Conservation (phyloP, 331 rosid genomes). For the Malus hybrid region DNA sequence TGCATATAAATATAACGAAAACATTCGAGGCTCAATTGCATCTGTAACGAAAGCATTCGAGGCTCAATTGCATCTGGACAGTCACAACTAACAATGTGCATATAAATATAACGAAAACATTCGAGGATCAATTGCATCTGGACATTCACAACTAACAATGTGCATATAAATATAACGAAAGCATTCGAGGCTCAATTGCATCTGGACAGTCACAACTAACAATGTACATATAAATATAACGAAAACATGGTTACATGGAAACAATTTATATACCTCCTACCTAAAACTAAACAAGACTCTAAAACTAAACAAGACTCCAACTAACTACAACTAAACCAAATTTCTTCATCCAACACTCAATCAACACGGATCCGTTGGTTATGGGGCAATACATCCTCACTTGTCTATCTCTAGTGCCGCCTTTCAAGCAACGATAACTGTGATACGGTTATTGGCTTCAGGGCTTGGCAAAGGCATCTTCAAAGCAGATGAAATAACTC, state of each 20-base stretch:
- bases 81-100: too few species aligned
- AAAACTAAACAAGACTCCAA: conserved; percentile 9
- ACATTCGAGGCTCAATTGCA: too few species aligned
- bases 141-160: too few species aligned
- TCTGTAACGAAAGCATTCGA: too few species aligned
- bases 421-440: neutral
- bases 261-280: conserved; percentile 13
- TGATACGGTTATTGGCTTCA: neutral
- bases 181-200: neutral
- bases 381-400: too few species aligned
- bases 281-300: conserved; percentile 12
- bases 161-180: too few species aligned
- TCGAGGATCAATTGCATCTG: too few species aligned
- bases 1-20: too few species aligned
- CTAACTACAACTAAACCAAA: conserved; percentile 22
- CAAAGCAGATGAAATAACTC: neutral
- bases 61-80: too few species aligned
- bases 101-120: too few species aligned
- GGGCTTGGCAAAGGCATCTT: neutral
- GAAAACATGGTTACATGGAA: conserved; percentile 12
- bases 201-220: neutral
- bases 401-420: neutral
- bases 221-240: conserved; percentile 21
- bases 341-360: conserved; percentile 1
- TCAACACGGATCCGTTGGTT: too few species aligned